Evolutionary conservation across 176 grass and related monocot species (phyloP).

Genomic region (Alopecurus myosuroides): DNA sequence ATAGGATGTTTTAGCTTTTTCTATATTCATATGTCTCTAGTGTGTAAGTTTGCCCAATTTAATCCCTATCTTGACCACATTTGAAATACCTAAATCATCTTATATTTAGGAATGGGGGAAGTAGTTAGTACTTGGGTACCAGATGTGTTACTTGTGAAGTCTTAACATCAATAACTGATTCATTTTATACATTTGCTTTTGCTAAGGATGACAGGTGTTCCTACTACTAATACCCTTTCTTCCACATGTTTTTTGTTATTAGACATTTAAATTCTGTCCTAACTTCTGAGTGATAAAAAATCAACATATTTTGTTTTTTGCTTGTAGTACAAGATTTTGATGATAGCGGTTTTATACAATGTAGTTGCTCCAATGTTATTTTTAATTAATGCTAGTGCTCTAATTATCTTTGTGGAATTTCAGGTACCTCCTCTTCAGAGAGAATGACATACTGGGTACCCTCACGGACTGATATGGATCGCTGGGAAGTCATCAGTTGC

Average conservation of each 20-base stretch:
- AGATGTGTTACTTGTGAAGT: not conserved
- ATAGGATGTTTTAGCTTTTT: too few relatives aligned
- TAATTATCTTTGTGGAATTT: not conserved
- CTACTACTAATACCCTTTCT: not conserved
- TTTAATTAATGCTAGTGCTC: not conserved
- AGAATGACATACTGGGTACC: slow-evolving; percentile 54
- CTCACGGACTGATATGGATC: slow-evolving; percentile 39
- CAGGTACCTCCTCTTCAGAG: slow-evolving; percentile 66
- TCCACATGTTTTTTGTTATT: not conserved
- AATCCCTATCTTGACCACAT: too few relatives aligned
- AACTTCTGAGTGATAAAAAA: not conserved
- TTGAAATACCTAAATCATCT: too few relatives aligned
- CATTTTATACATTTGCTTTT: not conserved
- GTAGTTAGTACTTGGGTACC: not conserved
- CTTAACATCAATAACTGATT: not conserved
- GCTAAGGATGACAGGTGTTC: not conserved
- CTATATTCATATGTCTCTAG: too few relatives aligned
- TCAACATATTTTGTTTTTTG: not conserved
- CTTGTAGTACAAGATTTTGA: not conserved
- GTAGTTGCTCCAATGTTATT: not conserved
- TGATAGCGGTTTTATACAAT: not conserved
- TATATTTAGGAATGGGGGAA: too few relatives aligned
- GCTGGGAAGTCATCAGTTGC: not conserved
- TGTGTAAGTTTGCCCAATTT: too few relatives aligned
- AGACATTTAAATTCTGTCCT: not conserved